These are phyloP conservation scores for Dothidotthia symphoricarpi DNA, from an alignment of 2,329 filamentous ascomycete genomes.

Conservation along the genomic window DNA sequence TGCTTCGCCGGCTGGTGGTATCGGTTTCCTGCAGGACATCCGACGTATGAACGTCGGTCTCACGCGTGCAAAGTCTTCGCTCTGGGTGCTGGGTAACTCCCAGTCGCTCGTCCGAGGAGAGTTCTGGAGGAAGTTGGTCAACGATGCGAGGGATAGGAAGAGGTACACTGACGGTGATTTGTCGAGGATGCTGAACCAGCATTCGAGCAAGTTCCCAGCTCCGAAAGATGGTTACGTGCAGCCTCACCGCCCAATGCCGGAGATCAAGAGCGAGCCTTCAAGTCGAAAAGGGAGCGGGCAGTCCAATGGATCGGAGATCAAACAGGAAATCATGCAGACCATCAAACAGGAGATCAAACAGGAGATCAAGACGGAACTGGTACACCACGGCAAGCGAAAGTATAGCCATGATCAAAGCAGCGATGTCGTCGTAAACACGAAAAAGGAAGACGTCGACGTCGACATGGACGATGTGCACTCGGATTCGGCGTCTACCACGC, in stretches of 20 bases:
- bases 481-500: constrained; percentile 21
- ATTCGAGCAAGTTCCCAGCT: constrained; percentile 47
- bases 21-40: constrained; percentile 97
- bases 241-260: constrained; percentile 18
- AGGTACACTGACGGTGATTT: constrained; percentile 73
- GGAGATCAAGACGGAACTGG: constrained; percentile 46
- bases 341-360: constrained; percentile 20
- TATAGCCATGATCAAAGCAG: constrained; percentile 61
- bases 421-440: constrained; percentile 65
- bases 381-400: constrained; percentile 74
- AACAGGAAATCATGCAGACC: constrained; percentile 5
- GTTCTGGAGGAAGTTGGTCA: constrained; percentile 85
- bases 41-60: constrained; percentile 99
- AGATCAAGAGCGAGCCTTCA: constrained; percentile 25
- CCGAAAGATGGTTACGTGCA: constrained; percentile 26
- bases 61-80: constrained; percentile 90
- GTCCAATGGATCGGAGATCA: constrained; percentile 9
- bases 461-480: constrained; percentile 32
- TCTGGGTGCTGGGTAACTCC: constrained; percentile 95
- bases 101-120: constrained; percentile 80
- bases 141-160: constrained; percentile 72
- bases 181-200: constrained; percentile 53
- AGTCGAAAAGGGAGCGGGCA: constrained; percentile 24
- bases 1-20: constrained; percentile 86
- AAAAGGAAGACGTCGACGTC: constrained; percentile 28